phyloP scores from a whole-genome alignment of 306 rosid genomes.

The Urtica urens region DNA sequence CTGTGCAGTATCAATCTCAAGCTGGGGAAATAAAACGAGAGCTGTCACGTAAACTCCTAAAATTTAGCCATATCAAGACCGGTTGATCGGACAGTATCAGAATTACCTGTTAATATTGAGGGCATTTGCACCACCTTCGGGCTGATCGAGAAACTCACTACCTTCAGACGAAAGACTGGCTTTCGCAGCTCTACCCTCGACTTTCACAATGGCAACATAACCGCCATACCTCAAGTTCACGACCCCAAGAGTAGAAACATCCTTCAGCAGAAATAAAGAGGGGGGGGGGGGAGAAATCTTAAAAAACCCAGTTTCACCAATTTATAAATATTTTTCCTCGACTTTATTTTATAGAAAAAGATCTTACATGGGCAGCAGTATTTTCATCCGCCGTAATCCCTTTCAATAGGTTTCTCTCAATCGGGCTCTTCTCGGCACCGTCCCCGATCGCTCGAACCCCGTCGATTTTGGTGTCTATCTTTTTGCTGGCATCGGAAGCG shows the following conservation, averaged over 20 bases:
- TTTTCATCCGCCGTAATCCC: slow-evolving; percentile 98
- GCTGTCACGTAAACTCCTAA: no score
- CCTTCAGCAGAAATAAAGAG: slow-evolving; percentile 56
- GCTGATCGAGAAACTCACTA: slow-evolving; percentile 64
- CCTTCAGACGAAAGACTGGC: slow-evolving; percentile 36
- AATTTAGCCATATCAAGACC: background rate
- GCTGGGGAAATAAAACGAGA: no score
- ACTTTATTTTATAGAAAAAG: slow-evolving; percentile 14
- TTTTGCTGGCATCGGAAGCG: slow-evolving; percentile 65
- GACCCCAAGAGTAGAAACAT: slow-evolving; percentile 67
- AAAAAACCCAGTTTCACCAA: slow-evolving; percentile 13
- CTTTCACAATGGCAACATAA: slow-evolving; percentile 62
- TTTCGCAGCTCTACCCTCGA: slow-evolving; percentile 40
- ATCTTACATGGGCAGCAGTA: slow-evolving; percentile 91
- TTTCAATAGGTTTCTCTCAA: slow-evolving; percentile 75
- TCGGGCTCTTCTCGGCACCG: slow-evolving; percentile 42
- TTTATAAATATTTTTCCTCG: slow-evolving; percentile 5
- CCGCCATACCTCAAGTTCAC: slow-evolving; percentile 79
- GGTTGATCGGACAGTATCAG: background rate
- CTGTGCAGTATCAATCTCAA: slow-evolving; percentile 84
- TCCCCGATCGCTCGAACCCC: slow-evolving; percentile 70
- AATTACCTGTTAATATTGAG: slow-evolving; percentile 79
- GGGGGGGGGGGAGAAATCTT: no score
- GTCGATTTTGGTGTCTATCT: slow-evolving; percentile 85
- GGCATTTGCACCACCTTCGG: slow-evolving; percentile 93